Conservation (phyloP, 805 yeast genomes). For the Saccharomycopsis microspora region DNA sequence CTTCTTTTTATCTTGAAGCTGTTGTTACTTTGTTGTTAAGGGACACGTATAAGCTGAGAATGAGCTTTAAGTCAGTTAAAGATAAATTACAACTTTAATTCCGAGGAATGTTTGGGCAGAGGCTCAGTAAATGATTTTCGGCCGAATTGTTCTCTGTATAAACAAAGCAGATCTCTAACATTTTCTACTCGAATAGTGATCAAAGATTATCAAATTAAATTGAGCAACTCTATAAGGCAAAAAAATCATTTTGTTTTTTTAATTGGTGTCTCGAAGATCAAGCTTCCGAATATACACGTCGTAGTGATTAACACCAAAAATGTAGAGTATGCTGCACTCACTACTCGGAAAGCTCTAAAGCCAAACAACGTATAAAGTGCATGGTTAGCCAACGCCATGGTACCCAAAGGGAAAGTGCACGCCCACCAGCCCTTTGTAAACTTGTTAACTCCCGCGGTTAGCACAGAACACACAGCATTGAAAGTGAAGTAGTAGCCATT, state of each 20-base stretch:
- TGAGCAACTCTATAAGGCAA: too few relatives aligned
- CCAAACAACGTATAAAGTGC: slow-evolving; percentile 39
- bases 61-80: too few relatives aligned
- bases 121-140: too few relatives aligned
- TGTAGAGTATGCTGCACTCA: slow-evolving; percentile 51
- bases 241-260: neutral
- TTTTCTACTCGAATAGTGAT: too few relatives aligned
- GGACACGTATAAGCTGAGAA: too few relatives aligned
- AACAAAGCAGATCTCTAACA: too few relatives aligned
- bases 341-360: slow-evolving; percentile 45
- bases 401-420: slow-evolving; percentile 84
- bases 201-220: too few relatives aligned
- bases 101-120: too few relatives aligned
- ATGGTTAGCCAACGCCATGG: slow-evolving; percentile 52
- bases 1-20: too few relatives aligned
- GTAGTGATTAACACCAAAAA: slow-evolving; percentile 36
- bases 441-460: slow-evolving; percentile 23
- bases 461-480: slow-evolving; percentile 27
- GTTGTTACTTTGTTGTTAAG: too few relatives aligned
- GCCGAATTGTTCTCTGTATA: too few relatives aligned
- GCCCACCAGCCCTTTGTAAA: slow-evolving; percentile 65
- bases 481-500: slow-evolving; percentile 50
- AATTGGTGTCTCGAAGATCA: slow-evolving; percentile 23
- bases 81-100: too few relatives aligned
- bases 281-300: slow-evolving; percentile 28